Percentiles rank a stretch among this genome's conserved stretches.
phyloP scores from a whole-genome alignment of 768 basidiomycete genomes.

The Dictyophora rubrovolvata region DNA sequence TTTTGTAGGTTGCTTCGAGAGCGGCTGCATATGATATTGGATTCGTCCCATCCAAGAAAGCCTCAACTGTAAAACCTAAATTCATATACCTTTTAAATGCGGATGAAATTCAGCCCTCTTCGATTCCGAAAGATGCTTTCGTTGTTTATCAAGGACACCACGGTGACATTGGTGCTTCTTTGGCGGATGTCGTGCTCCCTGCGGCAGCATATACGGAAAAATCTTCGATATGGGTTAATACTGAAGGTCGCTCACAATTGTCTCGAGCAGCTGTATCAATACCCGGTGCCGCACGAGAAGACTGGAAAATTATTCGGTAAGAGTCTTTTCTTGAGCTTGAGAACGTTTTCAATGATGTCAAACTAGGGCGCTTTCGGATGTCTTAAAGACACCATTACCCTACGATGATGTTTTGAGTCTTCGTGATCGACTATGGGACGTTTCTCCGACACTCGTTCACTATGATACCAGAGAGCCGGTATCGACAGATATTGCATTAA shows the following conservation, averaged over 20 bases:
- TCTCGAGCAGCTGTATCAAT: slow-evolving; percentile 87
- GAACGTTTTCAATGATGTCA: not conserved
- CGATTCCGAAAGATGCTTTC: slow-evolving; percentile 86
- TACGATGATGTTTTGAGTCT: slow-evolving; percentile 82
- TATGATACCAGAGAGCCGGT: slow-evolving; percentile 76
- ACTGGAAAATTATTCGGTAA: slow-evolving; percentile 93
- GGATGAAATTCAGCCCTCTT: slow-evolving; percentile 81
- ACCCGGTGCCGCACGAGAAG: slow-evolving; percentile 92
- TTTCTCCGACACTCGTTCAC: slow-evolving; percentile 80
- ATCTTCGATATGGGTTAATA: slow-evolving; percentile 88
- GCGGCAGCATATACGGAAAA: slow-evolving; percentile 93
- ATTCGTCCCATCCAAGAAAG: slow-evolving; percentile 77
- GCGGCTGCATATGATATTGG: slow-evolving; percentile 92
- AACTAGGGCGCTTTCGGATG: slow-evolving; percentile 79
- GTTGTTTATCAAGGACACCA: slow-evolving; percentile 99
- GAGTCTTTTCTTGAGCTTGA: slow-evolving; percentile 13
- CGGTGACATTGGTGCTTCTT: slow-evolving; percentile 90
- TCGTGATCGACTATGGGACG: slow-evolving; percentile 93
- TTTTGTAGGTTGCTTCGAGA: slow-evolving; percentile 70
- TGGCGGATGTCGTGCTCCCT: slow-evolving; percentile 95
- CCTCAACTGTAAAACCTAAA: slow-evolving; percentile 71
- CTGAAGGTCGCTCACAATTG: slow-evolving; percentile 86
- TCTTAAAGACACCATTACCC: slow-evolving; percentile 68
- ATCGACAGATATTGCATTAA: slow-evolving; percentile 58
- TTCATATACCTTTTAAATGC: slow-evolving; percentile 96